These are phyloP conservation scores for Emergomyces pasteurianus DNA, from an alignment of 2,329 filamentous ascomycete genomes.

Conservation along the genomic window DNA sequence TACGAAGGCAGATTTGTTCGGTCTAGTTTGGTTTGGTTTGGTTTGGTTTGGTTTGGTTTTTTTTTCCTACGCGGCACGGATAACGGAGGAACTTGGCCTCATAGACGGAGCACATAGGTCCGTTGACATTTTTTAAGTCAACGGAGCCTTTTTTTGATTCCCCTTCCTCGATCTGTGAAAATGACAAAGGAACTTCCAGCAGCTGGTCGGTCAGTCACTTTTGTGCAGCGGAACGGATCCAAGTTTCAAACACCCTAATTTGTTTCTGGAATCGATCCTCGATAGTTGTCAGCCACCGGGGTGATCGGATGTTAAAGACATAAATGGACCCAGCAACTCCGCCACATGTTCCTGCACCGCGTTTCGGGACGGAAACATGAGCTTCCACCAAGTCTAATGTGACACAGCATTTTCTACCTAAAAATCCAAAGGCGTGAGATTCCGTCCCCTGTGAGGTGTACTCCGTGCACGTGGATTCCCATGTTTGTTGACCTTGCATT, in stretches of 20 bases:
- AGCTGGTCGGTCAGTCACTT: too few relatives aligned
- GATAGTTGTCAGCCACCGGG: not conserved
- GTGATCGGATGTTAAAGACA: not conserved
- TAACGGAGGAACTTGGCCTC: not conserved
- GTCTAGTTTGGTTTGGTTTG: too few relatives aligned
- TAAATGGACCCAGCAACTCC: not conserved
- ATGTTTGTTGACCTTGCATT: not conserved
- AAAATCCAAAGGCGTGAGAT: not conserved
- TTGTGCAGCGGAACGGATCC: not conserved
- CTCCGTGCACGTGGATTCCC: not conserved
- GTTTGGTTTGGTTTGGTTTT: not conserved
- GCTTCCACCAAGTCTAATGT: not conserved
- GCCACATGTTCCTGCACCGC: not conserved
- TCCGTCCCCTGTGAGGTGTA: not conserved
- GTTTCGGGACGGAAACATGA: not conserved
- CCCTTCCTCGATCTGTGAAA: not conserved
- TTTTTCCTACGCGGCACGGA: not conserved
- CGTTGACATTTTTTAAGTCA: not conserved
- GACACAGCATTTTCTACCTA: not conserved
- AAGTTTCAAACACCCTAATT: not conserved
- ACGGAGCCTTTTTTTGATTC: not conserved
- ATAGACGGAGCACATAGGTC: not conserved
- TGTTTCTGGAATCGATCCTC: not conserved
- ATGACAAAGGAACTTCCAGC: not conserved
- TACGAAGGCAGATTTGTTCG: too few relatives aligned